Evolutionary conservation across 2,329 filamentous ascomycete genomes (phyloP).

Genomic region (Bipolaris victoriae): DNA sequence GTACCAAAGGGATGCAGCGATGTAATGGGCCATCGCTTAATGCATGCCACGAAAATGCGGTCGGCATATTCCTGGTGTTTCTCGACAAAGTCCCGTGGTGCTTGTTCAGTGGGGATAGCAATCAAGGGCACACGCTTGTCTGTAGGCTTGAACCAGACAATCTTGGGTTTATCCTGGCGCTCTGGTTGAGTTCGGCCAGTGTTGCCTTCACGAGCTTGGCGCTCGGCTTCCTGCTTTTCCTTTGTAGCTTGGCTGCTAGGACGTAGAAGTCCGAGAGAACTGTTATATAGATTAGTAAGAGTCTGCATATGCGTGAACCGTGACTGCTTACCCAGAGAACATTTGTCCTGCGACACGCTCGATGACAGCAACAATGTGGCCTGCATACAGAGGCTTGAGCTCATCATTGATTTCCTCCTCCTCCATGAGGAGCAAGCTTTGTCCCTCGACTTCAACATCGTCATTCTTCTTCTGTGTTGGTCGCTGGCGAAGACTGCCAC

Average conservation of each 20-base stretch:
- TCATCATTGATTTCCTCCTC: constrained; percentile 99
- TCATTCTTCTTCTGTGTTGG: constrained; percentile 99
- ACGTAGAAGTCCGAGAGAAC: constrained; percentile 88
- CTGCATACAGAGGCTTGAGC: constrained; percentile 95
- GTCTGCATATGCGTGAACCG: neutral
- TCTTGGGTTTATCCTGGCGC: constrained; percentile 97
- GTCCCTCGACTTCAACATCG: constrained; percentile 97
- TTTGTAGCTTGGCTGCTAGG: constrained; percentile 98
- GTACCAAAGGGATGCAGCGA: constrained; percentile 99
- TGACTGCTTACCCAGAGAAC: constrained; percentile 72
- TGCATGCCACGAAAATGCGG: constrained; percentile 97
- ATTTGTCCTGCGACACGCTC: constrained; percentile 97
- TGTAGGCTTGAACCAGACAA: constrained; percentile 99
- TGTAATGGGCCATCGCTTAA: constrained; percentile 99
- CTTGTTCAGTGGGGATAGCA: constrained; percentile 97
- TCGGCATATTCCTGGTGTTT: constrained; percentile 98
- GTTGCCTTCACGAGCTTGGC: constrained; percentile 84
- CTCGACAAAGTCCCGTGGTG: constrained; percentile 96
- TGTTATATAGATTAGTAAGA: constrained; percentile 22
- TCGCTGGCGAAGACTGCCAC: constrained; percentile 93
- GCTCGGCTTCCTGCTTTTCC: constrained; percentile 98
- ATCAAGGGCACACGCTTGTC: constrained; percentile 98
- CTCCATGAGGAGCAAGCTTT: constrained; percentile 94
- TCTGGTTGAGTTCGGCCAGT: constrained; percentile 76
- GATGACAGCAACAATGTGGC: constrained; percentile 95